Evolutionary conservation across 805 yeast genomes (phyloP).

Genomic region (Pichia membranifaciens): DNA sequence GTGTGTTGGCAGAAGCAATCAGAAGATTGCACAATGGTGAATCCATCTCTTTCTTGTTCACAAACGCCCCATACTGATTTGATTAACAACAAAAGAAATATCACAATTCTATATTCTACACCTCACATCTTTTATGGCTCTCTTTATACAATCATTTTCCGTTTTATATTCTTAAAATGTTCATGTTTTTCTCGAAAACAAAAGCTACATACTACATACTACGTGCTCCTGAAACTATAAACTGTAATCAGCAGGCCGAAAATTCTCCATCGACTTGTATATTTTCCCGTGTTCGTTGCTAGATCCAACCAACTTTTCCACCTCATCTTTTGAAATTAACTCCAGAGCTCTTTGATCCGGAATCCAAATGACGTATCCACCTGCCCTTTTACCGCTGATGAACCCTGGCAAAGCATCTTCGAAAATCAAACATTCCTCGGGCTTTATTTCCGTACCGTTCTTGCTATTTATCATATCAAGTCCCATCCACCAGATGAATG

Average conservation of each 20-base stretch:
- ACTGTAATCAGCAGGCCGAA: slow-evolving; percentile 46
- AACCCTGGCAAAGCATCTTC: slow-evolving; percentile 97
- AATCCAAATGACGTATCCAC: slow-evolving; percentile 87
- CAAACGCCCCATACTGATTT: slow-evolving; percentile 47
- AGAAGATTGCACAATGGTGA: slow-evolving; percentile 86
- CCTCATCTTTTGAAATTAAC: slow-evolving; percentile 44
- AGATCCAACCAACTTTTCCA: slow-evolving; percentile 39
- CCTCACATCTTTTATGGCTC: neutral
- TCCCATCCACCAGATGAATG: slow-evolving; percentile 88
- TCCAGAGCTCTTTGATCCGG: slow-evolving; percentile 74
- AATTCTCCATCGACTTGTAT: slow-evolving; percentile 43
- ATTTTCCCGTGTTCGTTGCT: slow-evolving; percentile 48
- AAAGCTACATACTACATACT: too few relatives aligned
- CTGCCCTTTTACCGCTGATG: slow-evolving; percentile 73
- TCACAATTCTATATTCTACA: neutral
- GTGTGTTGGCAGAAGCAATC: slow-evolving; percentile 74
- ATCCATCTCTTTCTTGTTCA: slow-evolving; percentile 73
- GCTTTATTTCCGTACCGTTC: slow-evolving; percentile 42
- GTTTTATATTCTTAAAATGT: neutral
- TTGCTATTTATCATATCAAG: slow-evolving; percentile 60
- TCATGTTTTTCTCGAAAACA: neutral
- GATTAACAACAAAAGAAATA: too few relatives aligned
- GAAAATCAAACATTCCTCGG: slow-evolving; percentile 81
- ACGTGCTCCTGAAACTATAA: slow-evolving; percentile 20
- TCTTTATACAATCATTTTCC: neutral